Base-by-base conservation (phyloP, 1,284 basidiomycete genomes). In the Marasmius fiardii region DNA sequence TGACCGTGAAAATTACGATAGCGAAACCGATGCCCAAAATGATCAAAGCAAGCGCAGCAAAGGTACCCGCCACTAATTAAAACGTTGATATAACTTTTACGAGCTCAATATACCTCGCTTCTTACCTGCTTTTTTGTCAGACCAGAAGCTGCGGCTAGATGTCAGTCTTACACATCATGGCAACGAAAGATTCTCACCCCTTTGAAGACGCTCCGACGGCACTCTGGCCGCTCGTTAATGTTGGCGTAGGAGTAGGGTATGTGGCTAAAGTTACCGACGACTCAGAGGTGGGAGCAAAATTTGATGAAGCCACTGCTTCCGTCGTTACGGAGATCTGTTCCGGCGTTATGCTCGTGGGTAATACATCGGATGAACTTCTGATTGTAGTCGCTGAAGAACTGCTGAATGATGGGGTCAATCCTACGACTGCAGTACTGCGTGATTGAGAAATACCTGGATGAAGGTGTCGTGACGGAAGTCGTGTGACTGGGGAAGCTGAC, bases 21-120 rank as follows among this genome's bases (percentile, higher is more conserved):
- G 63, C 62, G 23, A 67, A 24, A n/a, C 24, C 26, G 12, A 66
- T 48, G 3, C 64, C 68, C 43, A 71, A 43, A 14, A 63, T 49
- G 26, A 70, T 60, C 51, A 76, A 56, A 43, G 65, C 63, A 11
- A 75, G 63, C 10, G 74, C 67, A 28, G 74, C 70, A 50, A 82
- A 82, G 0, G 74, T 76, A 33, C 77, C 77, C 0, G 74, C 78
- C 11, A 82, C 77, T 49, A 16, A 49, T 55, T 26, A n/a, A 51
- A 31, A 39, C 12, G 31, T 11, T 12, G 28, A 50, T 6, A 45
- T 21, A 20, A 21, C 14, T 43, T 48, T 20, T 33, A 20, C 44
- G 10, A 20, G 26, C 18, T 20, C 6, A 43, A 28, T 41, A 24
- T 35, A 51, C 39, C 37, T 44, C 4, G 31, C 10, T 18, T 26